A percentile compares a stretch with the other conserved stretches of the same genome.
phyloP scores from a whole-genome alignment of 371 early-diverging fungal species.

The Apophysomyces elegans region DNA sequence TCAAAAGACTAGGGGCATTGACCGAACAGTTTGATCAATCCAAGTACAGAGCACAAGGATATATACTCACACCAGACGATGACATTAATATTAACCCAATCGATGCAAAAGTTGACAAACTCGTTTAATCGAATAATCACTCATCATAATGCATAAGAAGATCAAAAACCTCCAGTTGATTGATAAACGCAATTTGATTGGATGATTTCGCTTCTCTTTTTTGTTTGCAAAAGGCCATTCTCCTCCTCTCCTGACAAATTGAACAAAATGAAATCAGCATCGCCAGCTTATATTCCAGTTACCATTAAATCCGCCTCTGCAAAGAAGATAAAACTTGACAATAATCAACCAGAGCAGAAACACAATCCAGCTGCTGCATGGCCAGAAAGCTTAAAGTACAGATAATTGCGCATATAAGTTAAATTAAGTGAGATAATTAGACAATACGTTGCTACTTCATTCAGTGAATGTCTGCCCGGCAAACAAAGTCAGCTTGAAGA shows the following conservation, averaged over 20 bases:
- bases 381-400: conserved; percentile 17
- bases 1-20: conserved; percentile 26
- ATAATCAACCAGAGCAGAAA: not conserved
- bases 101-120: not conserved
- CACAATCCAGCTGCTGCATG: not conserved
- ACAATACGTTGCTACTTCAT: conserved; percentile 53
- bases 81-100: not conserved
- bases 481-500: conserved; percentile 46
- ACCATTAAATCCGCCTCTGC: not conserved
- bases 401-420: not conserved
- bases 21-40: conserved; percentile 29
- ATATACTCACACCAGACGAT: conserved; percentile 22
- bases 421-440: conserved; percentile 18
- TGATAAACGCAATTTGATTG: too few species aligned
- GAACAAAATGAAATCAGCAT: not conserved
- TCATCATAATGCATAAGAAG: too few species aligned
- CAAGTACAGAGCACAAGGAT: conserved; percentile 28
- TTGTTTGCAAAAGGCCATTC: too few species aligned
- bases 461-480: conserved; percentile 39
- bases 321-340: not conserved
- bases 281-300: conserved; percentile 3
- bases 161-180: too few species aligned
- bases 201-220: too few species aligned
- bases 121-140: not conserved
- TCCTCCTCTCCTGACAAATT: too few species aligned